Evolutionary conservation across 768 basidiomycete genomes (phyloP).

Genomic region (Tephrocybe sp.): DNA sequence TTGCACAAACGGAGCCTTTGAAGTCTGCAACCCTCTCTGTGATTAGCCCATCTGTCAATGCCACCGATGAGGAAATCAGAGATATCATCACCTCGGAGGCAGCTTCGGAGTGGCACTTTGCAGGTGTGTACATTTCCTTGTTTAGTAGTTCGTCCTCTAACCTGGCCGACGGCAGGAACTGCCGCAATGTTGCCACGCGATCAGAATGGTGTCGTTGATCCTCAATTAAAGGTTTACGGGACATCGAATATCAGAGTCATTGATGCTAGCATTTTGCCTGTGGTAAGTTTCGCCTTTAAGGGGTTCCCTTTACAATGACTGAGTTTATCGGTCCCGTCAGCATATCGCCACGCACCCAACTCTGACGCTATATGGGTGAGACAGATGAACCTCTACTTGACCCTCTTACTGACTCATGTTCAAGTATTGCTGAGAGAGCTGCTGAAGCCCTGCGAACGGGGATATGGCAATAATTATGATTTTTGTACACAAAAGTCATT

Average conservation of each 20-base stretch:
- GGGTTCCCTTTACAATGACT: not conserved
- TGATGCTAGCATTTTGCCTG: slow-evolving; percentile 1
- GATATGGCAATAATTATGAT: not conserved
- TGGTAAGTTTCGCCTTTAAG: not conserved
- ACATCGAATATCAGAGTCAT: slow-evolving; percentile 1
- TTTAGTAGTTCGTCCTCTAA: not conserved
- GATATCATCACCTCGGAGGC: not conserved
- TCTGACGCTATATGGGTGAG: not conserved
- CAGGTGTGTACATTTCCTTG: not conserved
- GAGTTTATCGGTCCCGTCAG: not conserved
- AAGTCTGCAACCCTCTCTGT: slow-evolving; percentile 2
- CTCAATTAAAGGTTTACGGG: not conserved
- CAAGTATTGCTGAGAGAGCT: not conserved
- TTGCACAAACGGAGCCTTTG: slow-evolving; percentile 10
- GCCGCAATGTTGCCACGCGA: slow-evolving; percentile 5
- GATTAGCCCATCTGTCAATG: not conserved
- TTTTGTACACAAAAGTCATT: not conserved
- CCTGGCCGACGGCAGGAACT: no score
- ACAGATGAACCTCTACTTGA: not conserved
- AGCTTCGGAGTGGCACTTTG: slow-evolving; percentile 9
- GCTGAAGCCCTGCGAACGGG: not conserved
- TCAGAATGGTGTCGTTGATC: slow-evolving; percentile 1
- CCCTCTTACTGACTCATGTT: not conserved
- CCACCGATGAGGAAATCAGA: not conserved
- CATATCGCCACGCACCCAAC: slow-evolving; percentile 3